Base-by-base conservation (phyloP, 2,329 filamentous ascomycete genomes). In the Fusarium annulatum region DNA sequence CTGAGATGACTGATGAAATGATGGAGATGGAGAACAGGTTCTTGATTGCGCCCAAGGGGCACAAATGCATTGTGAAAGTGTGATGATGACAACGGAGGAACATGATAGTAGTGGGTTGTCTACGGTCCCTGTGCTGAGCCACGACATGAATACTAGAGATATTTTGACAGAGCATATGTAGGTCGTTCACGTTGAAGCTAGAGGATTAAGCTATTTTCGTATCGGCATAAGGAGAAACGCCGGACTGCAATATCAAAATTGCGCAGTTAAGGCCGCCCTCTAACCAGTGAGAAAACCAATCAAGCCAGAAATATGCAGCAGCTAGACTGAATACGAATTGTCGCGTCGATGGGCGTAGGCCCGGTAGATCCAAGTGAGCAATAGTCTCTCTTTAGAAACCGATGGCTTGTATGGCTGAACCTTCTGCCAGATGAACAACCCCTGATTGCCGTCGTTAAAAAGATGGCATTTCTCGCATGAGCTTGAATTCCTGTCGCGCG, bases 1-100 rank as follows among this genome's bases (percentile, higher is more conserved):
- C 5, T 4, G 34, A 26, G 1, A 75, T 64, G 63, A 56, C 58
- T 1, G 58, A 71, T 28, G 28, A 61, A 0, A 66, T 71, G 63
- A 75, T 75, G 73, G 67, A 42, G 28, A 59, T 67, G 51, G 52
- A 66, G 9, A 67, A 67, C 1, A 41, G 48, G n/a, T 67, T 67
- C 11, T 8, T 67, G 12, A 67, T 67, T 19, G 39, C 34, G 0
- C 64, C 64, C 0, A 67, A 59, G 15, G 62, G 30, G 7, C 61
- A 67, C 4, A 16, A 19, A 3, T 67, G 64, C 9, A 10, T 45
- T 6, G 23, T 67, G 0, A 39, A 51, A 3, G 2, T 45, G 0
- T 23, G 36, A 36, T 19, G 2, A 3, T 2, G 9, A 0, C 7
- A 2, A 12, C 0, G 4, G 18, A 5, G 14, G 16, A 7, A 4